Evolutionary conservation across 495 filamentous ascomycete genomes (phyloP), one percentile per base, ranked within the genome.

Genomic region (Penicillium atrosanguineum): DNA sequence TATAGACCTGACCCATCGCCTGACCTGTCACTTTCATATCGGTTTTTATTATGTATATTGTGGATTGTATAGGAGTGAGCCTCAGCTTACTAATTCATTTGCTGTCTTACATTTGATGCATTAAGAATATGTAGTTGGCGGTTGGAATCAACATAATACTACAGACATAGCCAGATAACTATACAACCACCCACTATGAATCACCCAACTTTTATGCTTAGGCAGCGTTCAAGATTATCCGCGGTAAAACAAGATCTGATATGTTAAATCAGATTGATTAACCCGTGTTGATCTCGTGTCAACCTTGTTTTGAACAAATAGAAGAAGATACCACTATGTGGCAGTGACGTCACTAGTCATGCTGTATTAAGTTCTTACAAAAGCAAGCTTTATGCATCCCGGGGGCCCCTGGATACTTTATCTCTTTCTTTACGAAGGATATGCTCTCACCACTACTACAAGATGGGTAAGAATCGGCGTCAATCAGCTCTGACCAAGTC

Each of bases 401-500:
- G 11, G 19, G 3, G 26, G 11, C n/a, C 42, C 46, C 40, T 36
- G 0, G 18, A 42, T 20, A 25, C n/a, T 20, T 29, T 19, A 6
- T 5, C 15, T 41, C 8, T 18, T 26, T 20, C 4, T 5, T 38
- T 16, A 39, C 19, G 1, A 2, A 1, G 16, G 23, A 19, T 11
- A 15, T 18, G 4, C 15, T 36, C 25, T 47, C 16, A 15, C 4
- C 18, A 21, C n/a, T n/a, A 25, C 16, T 12, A 12, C 11, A 34
- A 18, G 5, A 75, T 75, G 68, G 62, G 62, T 1, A 48, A 53
- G 26, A 64, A 43, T 16, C 63, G 62, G 25, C 69, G 72, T 3
- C 58, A 73, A 38, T 50, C 46, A 7, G 67, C 71, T 15, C 46
- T 76, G 8, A 62, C 59, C 37, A 66, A 63, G 20, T 71, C 71